Percentiles rank a stretch among this genome's conserved stretches.
phyloP scores from a whole-genome alignment of 225 moss, liverwort and hornwort species.

The Sphagnum tenellum region DNA sequence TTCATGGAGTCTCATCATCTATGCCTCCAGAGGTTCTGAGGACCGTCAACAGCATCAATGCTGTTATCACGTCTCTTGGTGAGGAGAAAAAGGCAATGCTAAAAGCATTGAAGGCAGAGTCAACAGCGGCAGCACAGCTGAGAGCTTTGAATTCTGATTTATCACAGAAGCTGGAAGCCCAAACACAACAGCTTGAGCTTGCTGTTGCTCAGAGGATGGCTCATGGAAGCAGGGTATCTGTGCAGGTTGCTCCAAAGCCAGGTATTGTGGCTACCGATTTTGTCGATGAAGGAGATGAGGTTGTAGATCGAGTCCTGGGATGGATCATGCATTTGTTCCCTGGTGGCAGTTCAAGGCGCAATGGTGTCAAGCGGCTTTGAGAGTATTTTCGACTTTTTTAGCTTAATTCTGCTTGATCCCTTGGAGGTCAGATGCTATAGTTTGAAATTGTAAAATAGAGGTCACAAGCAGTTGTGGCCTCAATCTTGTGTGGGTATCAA shows the following conservation, averaged over 20 bases:
- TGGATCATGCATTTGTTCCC: conserved; percentile 98
- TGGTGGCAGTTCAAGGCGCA: conserved; percentile 72
- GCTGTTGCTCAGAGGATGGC: conserved; percentile 89
- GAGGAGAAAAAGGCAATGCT: conserved; percentile 88
- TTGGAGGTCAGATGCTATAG: too few species aligned
- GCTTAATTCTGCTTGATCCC: too few species aligned
- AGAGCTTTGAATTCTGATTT: conserved; percentile 76
- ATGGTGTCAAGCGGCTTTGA: conserved; percentile 52
- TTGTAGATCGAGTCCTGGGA: conserved; percentile 85
- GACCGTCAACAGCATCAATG: conserved; percentile 69
- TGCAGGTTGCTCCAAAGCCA: conserved; percentile 23
- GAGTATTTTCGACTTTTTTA: too few species aligned
- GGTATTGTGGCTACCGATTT: conserved; percentile 54
- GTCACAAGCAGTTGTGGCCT: too few species aligned
- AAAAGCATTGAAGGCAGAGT: conserved; percentile 84
- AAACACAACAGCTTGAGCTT: conserved; percentile 94
- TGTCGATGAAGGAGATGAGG: conserved; percentile 98
- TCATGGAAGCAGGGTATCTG: conserved; percentile 31
- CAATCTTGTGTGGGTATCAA: too few species aligned
- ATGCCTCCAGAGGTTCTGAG: conserved; percentile 55
- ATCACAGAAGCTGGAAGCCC: conserved; percentile 79
- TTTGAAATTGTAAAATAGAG: too few species aligned
- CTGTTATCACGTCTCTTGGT: conserved; percentile 38
- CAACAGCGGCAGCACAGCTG: conserved; percentile 70
- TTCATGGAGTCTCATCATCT: conserved; percentile 31